Evolutionary conservation across 2,329 filamentous ascomycete species (phyloP).

Genomic region (Colletotrichum acutatum): DNA sequence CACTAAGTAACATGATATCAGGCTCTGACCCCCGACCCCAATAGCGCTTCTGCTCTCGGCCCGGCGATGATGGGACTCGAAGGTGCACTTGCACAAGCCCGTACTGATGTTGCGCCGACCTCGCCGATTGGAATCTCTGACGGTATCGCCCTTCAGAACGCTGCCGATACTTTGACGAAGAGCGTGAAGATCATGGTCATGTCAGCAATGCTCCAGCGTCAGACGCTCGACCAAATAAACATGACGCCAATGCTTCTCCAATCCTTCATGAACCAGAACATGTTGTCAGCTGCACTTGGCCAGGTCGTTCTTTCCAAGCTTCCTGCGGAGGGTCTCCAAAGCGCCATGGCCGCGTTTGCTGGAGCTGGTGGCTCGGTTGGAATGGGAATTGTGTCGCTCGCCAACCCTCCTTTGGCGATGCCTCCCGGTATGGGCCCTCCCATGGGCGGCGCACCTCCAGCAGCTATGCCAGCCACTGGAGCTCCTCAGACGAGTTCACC

Average conservation of each 20-base stretch:
- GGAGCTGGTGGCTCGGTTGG: constrained; percentile 13
- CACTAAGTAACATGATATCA: background rate
- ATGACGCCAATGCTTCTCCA: constrained; percentile 19
- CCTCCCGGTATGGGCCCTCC: constrained; percentile 32
- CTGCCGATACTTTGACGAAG: constrained; percentile 23
- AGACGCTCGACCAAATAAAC: constrained; percentile 21
- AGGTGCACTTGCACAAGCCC: constrained; percentile 27
- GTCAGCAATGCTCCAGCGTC: constrained; percentile 28
- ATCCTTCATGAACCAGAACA: constrained; percentile 20
- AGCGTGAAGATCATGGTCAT: constrained; percentile 35
- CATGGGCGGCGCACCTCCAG: background rate
- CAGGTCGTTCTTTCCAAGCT: constrained; percentile 24
- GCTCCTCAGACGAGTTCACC: too few species aligned
- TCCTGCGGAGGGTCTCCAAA: constrained; percentile 15
- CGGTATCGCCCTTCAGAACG: constrained; percentile 31
- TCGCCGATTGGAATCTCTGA: constrained; percentile 41
- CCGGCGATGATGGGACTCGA: constrained; percentile 20
- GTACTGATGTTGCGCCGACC: constrained; percentile 28
- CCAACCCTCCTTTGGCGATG: constrained; percentile 39
- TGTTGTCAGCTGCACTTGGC: constrained; percentile 20
- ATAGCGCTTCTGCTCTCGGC: background rate
- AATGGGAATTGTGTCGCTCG: constrained; percentile 14
- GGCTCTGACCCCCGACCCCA: constrained; percentile 20
- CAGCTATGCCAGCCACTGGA: background rate
- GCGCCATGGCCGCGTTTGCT: constrained; percentile 10